phyloP scores from a whole-genome alignment of 2,329 filamentous ascomycete species.

The Alternaria alternata region DNA sequence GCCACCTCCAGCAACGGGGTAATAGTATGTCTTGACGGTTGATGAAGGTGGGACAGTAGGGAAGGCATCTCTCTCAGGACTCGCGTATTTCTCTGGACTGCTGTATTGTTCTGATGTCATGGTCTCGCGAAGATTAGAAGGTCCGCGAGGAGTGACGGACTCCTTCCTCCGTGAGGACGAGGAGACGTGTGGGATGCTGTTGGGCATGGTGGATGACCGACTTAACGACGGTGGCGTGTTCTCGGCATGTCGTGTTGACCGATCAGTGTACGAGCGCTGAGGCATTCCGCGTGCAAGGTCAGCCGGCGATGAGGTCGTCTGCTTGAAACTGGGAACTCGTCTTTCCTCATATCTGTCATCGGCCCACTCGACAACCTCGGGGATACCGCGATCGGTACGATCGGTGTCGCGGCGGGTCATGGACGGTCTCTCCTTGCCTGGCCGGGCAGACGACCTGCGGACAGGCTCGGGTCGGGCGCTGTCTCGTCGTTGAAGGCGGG shows the following conservation, averaged over 20 bases:
- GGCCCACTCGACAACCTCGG: constrained; percentile 47
- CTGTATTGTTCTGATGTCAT: constrained; percentile 36
- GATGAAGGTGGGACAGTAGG: constrained; percentile 30
- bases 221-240: constrained; percentile 48
- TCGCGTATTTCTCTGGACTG: constrained; percentile 25
- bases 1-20: constrained; percentile 34
- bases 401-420: constrained; percentile 38
- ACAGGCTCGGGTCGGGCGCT: constrained; percentile 35
- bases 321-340: constrained; percentile 47
- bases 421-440: constrained; percentile 36
- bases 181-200: constrained; percentile 10
- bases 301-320: constrained; percentile 49
- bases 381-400: constrained; percentile 39
- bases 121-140: constrained; percentile 44
- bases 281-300: constrained; percentile 36
- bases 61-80: constrained; percentile 33
- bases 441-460: constrained; percentile 47
- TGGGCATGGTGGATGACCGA: constrained; percentile 56
- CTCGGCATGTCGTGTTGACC: constrained; percentile 38
- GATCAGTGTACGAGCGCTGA: constrained; percentile 42
- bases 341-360: constrained; percentile 28
- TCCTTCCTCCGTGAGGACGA: constrained; percentile 42
- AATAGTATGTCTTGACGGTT: constrained; percentile 37
- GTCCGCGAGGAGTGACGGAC: constrained; percentile 22
- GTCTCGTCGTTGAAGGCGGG: constrained; percentile 37